A percentile compares a stretch with the other conserved stretches of the same genome.
Evolutionary conservation across 1,284 basidiomycete species (phyloP).

Genomic region (Puccinia coronata): DNA sequence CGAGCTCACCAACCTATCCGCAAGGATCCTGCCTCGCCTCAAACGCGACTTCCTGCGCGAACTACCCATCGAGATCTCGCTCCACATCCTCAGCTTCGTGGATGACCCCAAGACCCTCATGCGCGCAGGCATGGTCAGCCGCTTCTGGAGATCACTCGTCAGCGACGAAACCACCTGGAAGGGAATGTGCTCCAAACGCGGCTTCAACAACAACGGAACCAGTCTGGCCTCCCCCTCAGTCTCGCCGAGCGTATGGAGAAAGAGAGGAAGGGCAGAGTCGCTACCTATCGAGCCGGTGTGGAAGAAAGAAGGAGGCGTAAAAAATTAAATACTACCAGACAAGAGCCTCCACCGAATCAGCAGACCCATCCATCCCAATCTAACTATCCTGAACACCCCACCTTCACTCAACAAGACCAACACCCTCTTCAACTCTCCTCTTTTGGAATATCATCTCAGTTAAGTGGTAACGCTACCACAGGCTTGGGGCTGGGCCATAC

Average conservation of each 20-base stretch:
- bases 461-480: neutral
- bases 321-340: conserved; percentile 36
- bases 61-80: conserved; percentile 78
- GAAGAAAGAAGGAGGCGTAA: conserved; percentile 38
- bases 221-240: conserved; percentile 26
- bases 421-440: neutral
- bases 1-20: conserved; percentile 78
- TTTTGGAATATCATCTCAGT: conserved; percentile 1
- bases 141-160: conserved; percentile 75
- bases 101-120: conserved; percentile 77
- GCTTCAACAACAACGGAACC: conserved; percentile 60
- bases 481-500: conserved; percentile 16
- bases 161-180: conserved; percentile 83
- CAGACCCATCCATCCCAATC: conserved; percentile 46
- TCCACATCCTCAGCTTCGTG: conserved; percentile 79
- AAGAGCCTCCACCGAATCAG: conserved; percentile 47
- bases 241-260: conserved; percentile 51
- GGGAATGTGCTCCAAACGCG: conserved; percentile 70
- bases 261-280: conserved; percentile 34
- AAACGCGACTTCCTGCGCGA: conserved; percentile 81
- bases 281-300: conserved; percentile 49
- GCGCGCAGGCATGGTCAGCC: conserved; percentile 72
- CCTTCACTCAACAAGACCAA: conserved; percentile 12
- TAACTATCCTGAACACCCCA: conserved; percentile 38
- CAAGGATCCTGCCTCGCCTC: conserved; percentile 73